Conservation (phyloP, 2,329 filamentous ascomycete genomes). For the Aspergillus melleus region DNA sequence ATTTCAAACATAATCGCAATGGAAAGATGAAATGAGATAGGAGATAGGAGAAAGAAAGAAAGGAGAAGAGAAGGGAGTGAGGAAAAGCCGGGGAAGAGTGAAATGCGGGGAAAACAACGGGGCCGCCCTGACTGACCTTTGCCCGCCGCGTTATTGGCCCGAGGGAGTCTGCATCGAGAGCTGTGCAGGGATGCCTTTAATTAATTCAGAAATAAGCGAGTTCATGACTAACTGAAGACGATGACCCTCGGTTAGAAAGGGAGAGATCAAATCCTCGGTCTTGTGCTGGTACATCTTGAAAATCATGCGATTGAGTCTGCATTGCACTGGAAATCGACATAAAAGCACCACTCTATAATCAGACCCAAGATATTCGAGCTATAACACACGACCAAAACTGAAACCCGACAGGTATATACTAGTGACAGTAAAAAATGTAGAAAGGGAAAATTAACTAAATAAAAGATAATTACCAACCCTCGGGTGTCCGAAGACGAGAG, state of each 20-base stretch:
- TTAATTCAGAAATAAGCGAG: neutral
- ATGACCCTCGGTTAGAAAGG: neutral
- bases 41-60: neutral
- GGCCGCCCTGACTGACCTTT: constrained; percentile 1
- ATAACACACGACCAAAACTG: neutral
- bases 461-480: neutral
- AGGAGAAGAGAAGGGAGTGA: neutral
- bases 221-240: too few relatives aligned
- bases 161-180: neutral
- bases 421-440: neutral
- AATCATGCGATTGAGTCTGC: neutral
- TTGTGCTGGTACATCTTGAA: too few relatives aligned
- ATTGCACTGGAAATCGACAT: neutral
- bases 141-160: neutral
- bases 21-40: neutral
- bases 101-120: constrained; percentile 6
- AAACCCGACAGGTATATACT: neutral
- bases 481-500: neutral
- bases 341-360: neutral
- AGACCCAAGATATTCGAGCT: neutral
- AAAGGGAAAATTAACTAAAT: neutral
- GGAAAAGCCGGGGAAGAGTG: neutral
- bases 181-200: neutral
- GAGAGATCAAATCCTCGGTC: too few relatives aligned
- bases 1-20: neutral